phyloP scores from a whole-genome alignment of 83 land plant species.

The Larix sibirica region DNA sequence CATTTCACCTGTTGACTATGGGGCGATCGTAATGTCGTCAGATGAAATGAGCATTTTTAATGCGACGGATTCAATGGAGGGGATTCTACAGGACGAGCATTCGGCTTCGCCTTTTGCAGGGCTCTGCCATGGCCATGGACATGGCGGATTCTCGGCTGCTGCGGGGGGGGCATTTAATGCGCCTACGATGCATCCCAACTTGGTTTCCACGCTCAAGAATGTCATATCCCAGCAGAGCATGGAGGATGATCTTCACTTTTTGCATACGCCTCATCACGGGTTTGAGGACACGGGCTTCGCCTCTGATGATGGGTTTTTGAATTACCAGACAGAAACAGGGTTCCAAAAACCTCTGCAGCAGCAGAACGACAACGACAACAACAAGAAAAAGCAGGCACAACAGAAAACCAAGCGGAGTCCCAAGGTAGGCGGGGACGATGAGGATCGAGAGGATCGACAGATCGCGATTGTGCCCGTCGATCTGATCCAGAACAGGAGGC shows the following conservation, averaged over 20 bases:
- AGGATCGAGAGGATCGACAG: conserved; percentile 19
- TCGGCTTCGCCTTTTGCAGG: too few species aligned
- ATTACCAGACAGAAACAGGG: background rate
- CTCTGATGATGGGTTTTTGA: background rate
- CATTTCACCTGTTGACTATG: too few species aligned
- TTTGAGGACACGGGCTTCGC: background rate
- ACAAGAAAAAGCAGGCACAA: too few species aligned
- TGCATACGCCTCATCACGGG: too few species aligned
- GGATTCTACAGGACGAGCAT: too few species aligned
- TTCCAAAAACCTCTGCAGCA: too few species aligned
- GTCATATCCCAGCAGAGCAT: background rate
- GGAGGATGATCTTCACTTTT: background rate
- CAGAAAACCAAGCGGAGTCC: background rate
- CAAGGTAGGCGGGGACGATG: background rate
- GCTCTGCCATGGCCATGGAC: too few species aligned
- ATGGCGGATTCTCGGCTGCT: background rate
- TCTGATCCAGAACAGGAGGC: conserved; percentile 39
- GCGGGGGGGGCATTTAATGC: background rate
- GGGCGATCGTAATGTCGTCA: too few species aligned
- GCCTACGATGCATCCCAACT: conserved; percentile 12
- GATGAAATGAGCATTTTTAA: too few species aligned
- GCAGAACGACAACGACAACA: too few species aligned
- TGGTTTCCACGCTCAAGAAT: conserved; percentile 10
- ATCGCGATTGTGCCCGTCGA: conserved; percentile 42
- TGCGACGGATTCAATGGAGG: too few species aligned